Evolutionary conservation across 768 basidiomycete genomes (phyloP), one percentile per base, ranked within the genome.

Genomic region (Lactarius trivialis): DNA sequence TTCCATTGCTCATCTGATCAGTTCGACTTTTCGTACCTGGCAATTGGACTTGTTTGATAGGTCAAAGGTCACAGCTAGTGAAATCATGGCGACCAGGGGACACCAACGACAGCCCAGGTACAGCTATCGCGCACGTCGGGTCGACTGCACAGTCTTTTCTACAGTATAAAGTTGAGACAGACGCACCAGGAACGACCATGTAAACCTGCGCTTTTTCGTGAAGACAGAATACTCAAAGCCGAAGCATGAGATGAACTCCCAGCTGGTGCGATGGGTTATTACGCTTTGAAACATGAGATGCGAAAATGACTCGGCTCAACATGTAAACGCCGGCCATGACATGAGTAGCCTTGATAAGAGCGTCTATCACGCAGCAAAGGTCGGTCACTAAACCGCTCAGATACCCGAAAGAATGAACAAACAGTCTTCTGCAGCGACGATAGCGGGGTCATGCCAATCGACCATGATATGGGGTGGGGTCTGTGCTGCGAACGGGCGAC

Each of bases 71-170:
- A 65, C 1, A 14, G 58, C 53, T 28, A 57, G 49, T 7, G 8
- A 14, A 7, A 32, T 32, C 7, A 62, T 39, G 26, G 39, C 21
- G 8, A 62, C 19, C 11, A 65, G 56, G 4, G 60, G 49, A 11
- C 41, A 57, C 39, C 12, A 53, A 32, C 64, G 64, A 41, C 64
- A 65, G 24, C 61, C 64, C 41, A 62, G 26, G 32, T 65, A 65
- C 19, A 65, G 49, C 64, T 65, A 4, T 4, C 3, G 24, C 43
- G 15, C 50, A 3, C 12, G 11, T 15, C 32, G 12, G 39, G 28
- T 56, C 26, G n/a, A 55, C 33, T 28, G 34, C 24, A 7, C 30
- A 1, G 33, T 41, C 28, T 32, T 17, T 3, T 19, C 41, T 7
- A 30, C 30, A 30, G 30, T 6, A 11, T 33, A 19, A 28, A 26